Evolutionary conservation across 2,329 filamentous ascomycete species (phyloP).

Genomic region (Cercospora sp.): DNA sequence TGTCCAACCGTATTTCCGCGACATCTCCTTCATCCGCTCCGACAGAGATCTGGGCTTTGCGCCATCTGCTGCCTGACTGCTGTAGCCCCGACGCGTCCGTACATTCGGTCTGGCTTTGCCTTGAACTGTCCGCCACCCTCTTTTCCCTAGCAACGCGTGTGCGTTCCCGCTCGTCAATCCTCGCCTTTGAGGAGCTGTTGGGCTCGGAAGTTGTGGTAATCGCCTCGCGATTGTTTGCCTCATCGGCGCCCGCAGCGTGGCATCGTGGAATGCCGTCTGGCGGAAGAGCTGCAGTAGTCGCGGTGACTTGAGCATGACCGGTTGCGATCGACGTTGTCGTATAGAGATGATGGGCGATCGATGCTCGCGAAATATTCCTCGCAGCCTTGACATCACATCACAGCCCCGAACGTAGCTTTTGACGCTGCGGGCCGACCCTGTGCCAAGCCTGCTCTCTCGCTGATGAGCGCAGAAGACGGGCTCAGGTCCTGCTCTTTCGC

Average conservation of each 20-base stretch:
- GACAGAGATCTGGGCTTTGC: conserved; percentile 45
- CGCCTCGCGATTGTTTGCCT: conserved; percentile 17
- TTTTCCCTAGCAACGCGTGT: conserved; percentile 10
- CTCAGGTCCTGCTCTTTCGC: conserved; percentile 1
- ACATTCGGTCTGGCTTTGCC: conserved; percentile 23
- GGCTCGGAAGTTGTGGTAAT: conserved; percentile 11
- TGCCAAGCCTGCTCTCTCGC: background rate
- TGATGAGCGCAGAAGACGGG: background rate
- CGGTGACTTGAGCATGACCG: conserved; percentile 24
- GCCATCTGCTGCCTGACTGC: conserved; percentile 30
- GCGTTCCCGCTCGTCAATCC: conserved; percentile 15
- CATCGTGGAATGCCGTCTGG: conserved; percentile 20
- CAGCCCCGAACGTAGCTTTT: background rate
- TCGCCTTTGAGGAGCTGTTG: conserved; percentile 14
- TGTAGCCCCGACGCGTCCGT: conserved; percentile 39
- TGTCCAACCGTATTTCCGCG: conserved; percentile 90
- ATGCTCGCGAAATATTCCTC: background rate
- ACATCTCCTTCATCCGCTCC: conserved; percentile 76
- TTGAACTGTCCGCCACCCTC: conserved; percentile 23
- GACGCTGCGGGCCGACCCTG: background rate
- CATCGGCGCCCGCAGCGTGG: conserved; percentile 5
- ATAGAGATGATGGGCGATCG: background rate
- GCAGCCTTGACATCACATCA: conserved; percentile 5
- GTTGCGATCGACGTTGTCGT: conserved; percentile 2
- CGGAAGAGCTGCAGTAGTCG: conserved; percentile 21